phyloP scores from a whole-genome alignment of 106 monocot species.

The Dendrobium chrysotoxum region DNA sequence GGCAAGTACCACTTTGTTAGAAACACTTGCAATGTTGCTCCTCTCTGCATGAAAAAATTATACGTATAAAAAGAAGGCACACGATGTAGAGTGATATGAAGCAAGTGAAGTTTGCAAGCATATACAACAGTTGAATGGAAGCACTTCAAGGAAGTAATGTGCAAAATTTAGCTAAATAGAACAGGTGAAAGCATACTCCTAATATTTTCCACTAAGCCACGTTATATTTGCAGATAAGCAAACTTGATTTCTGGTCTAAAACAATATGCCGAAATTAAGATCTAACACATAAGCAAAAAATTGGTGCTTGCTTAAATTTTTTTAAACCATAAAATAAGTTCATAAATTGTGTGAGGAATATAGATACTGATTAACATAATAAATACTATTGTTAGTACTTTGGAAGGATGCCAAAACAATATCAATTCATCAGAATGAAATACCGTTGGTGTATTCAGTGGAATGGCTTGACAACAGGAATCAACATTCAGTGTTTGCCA shows the following conservation, averaged over 20 bases:
- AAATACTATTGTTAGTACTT: background rate
- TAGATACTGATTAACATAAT: background rate
- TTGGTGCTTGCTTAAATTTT: too few relatives aligned
- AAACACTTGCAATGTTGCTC: background rate
- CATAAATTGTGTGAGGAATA: too few relatives aligned
- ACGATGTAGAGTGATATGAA: background rate
- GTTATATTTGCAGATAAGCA: background rate
- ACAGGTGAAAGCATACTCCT: background rate
- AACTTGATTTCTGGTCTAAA: background rate
- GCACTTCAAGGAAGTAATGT: background rate
- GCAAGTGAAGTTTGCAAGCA: background rate
- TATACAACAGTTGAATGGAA: background rate
- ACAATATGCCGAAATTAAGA: background rate
- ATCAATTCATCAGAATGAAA: background rate
- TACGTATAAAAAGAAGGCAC: background rate
- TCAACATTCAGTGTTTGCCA: too few relatives aligned
- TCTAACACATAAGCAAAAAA: too few relatives aligned
- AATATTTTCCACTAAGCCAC: background rate
- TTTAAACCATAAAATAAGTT: too few relatives aligned
- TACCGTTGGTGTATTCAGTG: background rate
- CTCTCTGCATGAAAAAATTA: slow-evolving; percentile 1
- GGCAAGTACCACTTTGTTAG: background rate
- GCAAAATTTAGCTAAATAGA: background rate
- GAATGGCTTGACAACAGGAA: background rate
- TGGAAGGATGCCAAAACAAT: background rate